Evolutionary conservation across 2,329 filamentous ascomycete genomes (phyloP).

Genomic region (Truncatella angustata): DNA sequence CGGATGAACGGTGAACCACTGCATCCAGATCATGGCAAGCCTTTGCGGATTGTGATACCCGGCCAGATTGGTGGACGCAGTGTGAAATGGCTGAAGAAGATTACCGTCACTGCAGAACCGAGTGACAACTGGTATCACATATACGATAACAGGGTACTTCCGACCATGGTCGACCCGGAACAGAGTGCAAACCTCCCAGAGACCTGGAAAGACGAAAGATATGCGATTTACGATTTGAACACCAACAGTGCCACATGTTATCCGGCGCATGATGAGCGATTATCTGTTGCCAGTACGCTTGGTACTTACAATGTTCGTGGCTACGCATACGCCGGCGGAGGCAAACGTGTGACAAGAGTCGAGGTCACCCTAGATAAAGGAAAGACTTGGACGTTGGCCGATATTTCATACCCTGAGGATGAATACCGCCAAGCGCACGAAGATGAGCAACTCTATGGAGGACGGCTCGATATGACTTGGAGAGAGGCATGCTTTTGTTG

Average conservation of each 20-base stretch:
- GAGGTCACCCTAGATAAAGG: constrained; percentile 84
- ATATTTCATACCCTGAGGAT: constrained; percentile 83
- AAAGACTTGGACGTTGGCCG: constrained; percentile 73
- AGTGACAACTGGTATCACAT: constrained; percentile 96
- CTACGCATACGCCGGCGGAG: constrained; percentile 87
- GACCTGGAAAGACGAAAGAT: constrained; percentile 86
- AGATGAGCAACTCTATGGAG: constrained; percentile 67
- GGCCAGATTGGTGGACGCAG: constrained; percentile 90
- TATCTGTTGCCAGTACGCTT: constrained; percentile 47
- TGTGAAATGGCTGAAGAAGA: constrained; percentile 86
- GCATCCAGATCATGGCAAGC: constrained; percentile 81
- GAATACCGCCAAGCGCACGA: constrained; percentile 66
- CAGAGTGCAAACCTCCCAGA: constrained; percentile 70
- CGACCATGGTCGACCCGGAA: constrained; percentile 82
- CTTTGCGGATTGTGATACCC: constrained; percentile 78
- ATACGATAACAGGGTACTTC: constrained; percentile 87
- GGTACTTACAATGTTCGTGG: constrained; percentile 67
- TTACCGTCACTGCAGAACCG: constrained; percentile 74
- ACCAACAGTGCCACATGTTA: constrained; percentile 80
- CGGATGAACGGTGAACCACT: constrained; percentile 86
- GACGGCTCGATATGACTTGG: constrained; percentile 76
- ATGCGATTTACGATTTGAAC: constrained; percentile 90
- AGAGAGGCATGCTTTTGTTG: constrained; percentile 83
- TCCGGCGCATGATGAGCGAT: constrained; percentile 72
- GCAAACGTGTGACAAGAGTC: constrained; percentile 76